A percentile compares a stretch with the other conserved stretches of the same genome.
Evolutionary conservation across 2,329 filamentous ascomycete species (phyloP).

Genomic region (Calcarisporium arbuscula): DNA sequence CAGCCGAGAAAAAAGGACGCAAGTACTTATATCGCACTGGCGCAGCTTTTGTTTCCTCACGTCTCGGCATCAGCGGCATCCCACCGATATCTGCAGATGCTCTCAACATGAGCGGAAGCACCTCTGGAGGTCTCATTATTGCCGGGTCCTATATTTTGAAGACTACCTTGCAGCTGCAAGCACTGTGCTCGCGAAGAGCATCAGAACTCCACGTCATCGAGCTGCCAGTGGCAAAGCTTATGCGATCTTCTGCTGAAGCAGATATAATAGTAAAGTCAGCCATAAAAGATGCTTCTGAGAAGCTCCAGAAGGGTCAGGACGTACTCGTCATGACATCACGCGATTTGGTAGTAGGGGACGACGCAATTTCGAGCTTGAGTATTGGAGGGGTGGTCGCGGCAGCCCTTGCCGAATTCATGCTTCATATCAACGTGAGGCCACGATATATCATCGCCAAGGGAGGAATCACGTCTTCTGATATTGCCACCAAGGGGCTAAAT

Average conservation of each 20-base stretch:
- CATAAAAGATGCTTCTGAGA: slow-evolving; percentile 12
- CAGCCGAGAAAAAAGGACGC: slow-evolving; percentile 22
- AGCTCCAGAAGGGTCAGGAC: slow-evolving; percentile 37
- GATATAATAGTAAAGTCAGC: slow-evolving; percentile 25
- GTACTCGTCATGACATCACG: slow-evolving; percentile 53
- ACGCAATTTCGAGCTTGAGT: slow-evolving; percentile 40
- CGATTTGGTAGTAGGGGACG: slow-evolving; percentile 35
- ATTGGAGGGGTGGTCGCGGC: slow-evolving; percentile 47
- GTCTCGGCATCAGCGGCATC: slow-evolving; percentile 44
- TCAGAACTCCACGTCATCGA: slow-evolving; percentile 38
- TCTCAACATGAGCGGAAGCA: slow-evolving; percentile 23
- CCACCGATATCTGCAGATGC: slow-evolving; percentile 39
- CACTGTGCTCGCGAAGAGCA: slow-evolving; percentile 30
- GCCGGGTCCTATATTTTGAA: slow-evolving; percentile 53
- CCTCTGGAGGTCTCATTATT: slow-evolving; percentile 42
- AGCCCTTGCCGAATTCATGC: slow-evolving; percentile 42
- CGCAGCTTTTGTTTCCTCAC: slow-evolving; percentile 35
- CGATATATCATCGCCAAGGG: slow-evolving; percentile 54
- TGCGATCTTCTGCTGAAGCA: slow-evolving; percentile 22
- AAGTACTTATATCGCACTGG: slow-evolving; percentile 32
- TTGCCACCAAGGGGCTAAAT: slow-evolving; percentile 46
- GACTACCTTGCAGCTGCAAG: slow-evolving; percentile 46
- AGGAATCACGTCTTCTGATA: slow-evolving; percentile 53
- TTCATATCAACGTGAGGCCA: slow-evolving; percentile 36
- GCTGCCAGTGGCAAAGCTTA: slow-evolving; percentile 31